Conservation (phyloP, 139 green algal species). For the Chlamydomonas applanata region DNA sequence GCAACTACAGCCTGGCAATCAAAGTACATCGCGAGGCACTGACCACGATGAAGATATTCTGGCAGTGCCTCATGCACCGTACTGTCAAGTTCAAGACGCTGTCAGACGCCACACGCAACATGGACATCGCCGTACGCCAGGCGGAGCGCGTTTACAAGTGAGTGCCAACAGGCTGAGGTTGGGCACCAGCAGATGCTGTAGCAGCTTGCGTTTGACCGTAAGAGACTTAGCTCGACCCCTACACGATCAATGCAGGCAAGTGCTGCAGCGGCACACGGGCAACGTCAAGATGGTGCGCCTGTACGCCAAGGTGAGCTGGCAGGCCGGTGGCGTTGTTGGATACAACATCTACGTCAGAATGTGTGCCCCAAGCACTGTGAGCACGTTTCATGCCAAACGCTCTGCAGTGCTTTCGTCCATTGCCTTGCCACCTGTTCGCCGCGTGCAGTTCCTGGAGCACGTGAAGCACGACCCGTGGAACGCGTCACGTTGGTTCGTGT, state of each 20-base stretch:
- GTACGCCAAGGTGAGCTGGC: conserved; percentile 29
- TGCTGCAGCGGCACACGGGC: conserved; percentile 33
- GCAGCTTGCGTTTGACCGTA: too few relatives aligned
- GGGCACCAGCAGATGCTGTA: too few relatives aligned
- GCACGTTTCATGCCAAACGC: too few relatives aligned
- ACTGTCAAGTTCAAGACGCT: conserved; percentile 31
- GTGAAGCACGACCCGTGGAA: conserved; percentile 40
- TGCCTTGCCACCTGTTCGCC: not conserved
- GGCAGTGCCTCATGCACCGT: conserved; percentile 26
- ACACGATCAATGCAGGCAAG: conserved; percentile 23
- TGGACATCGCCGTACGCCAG: conserved; percentile 17
- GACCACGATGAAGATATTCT: conserved; percentile 30
- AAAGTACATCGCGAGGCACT: conserved; percentile 30
- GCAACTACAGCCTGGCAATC: conserved; percentile 34
- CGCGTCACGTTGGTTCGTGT: conserved; percentile 33
- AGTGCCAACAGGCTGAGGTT: too few relatives aligned
- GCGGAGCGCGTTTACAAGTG: conserved; percentile 3
- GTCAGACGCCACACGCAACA: not conserved
- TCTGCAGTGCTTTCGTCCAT: too few relatives aligned
- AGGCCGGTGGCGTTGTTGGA: too few relatives aligned
- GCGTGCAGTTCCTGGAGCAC: conserved; percentile 43
- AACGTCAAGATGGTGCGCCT: conserved; percentile 33
- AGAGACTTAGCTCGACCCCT: not conserved
- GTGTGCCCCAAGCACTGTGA: too few relatives aligned
- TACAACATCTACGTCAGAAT: too few relatives aligned